Conservation (phyloP, 768 basidiomycete genomes). For the Lactarius pseudohatsudake region DNA sequence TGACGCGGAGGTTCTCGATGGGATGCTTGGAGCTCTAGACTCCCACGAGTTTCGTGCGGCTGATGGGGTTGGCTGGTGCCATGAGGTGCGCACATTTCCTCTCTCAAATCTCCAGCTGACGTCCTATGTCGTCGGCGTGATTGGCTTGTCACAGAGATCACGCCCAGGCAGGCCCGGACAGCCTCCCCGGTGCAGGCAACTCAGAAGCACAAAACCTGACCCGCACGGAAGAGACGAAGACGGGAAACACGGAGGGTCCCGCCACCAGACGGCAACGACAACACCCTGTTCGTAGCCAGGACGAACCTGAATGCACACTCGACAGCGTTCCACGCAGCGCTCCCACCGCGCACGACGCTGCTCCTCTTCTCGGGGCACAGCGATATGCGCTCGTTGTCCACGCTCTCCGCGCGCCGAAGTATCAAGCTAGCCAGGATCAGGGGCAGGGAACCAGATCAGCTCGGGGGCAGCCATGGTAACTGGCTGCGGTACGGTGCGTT, state of each 20-base stretch:
- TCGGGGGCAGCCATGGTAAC: too few relatives aligned
- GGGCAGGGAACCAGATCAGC: too few relatives aligned
- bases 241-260: conserved; percentile 3
- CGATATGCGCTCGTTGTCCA: conserved; percentile 63
- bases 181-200: conserved; percentile 22
- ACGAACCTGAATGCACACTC: conserved; percentile 44
- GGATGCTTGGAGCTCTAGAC: conserved; percentile 44
- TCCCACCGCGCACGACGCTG: conserved; percentile 66
- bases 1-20: conserved; percentile 44
- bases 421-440: not conserved
- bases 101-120: too few relatives aligned
- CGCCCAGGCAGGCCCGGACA: conserved; percentile 39
- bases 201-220: too few relatives aligned
- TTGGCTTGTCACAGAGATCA: conserved; percentile 50
- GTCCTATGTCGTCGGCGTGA: not conserved
- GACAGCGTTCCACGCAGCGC: conserved; percentile 55
- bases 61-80: conserved; percentile 72
- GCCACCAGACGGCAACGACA: not conserved
- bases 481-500: too few relatives aligned
- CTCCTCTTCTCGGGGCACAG: conserved; percentile 84
- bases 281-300: conserved; percentile 33
- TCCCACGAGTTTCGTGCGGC: conserved; percentile 83
- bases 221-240: conserved; percentile 19
- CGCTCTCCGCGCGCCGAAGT: conserved; percentile 38
- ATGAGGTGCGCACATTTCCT: conserved; percentile 61